Evolutionary conservation across 768 basidiomycete species (phyloP), one percentile per base, ranked within the genome.

Genomic region (Kwoniella botswanensis): DNA sequence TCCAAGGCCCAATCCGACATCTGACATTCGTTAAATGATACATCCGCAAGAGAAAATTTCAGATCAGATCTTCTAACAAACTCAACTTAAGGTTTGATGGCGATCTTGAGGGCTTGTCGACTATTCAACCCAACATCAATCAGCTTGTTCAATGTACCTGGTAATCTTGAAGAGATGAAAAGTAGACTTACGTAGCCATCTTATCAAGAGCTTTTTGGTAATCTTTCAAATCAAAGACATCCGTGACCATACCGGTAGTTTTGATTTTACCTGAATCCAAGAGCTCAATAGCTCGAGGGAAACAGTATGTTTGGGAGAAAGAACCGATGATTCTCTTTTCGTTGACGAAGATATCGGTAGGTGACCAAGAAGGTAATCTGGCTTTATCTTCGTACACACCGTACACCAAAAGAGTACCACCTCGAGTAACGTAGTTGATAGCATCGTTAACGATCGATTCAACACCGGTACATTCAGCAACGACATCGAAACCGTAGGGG

Each of bases 341-440:
- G 77, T 92, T 89, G 12, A 86, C 85, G 82, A 90, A 89, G 67
- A 93, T 92, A 86, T 92, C 93, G 63, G 89, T 88, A 3, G 93
- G 93, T 1, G 92, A 88, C 93, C 93, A 95, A 75, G 90, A 89
- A 46, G 56, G 46, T 1, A 95, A 92, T 22, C 88, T 86, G 1
- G 92, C 93, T 71, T 90, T 89, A 85, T 94, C 90, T 82, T 90
- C 90, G 81, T 95, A 96, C 50, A 95, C 93, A 52, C 93, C 93
- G 77, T 96, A 96, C 17, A 82, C 81, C 53, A 82, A 73, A 55
- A 82, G 76, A 13, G 79, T 81, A 52, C 82, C 83, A 63, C 81
- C 81, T 83, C 3, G 92, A 43, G 92, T 87, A 26, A 96, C 94
- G 78, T 93, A 94, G 85, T 94, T 89, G 86, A 95, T 94, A 70